Evolutionary conservation across 139 green algal species (phyloP).

Genomic region (Chlamydomonas eustigma): DNA sequence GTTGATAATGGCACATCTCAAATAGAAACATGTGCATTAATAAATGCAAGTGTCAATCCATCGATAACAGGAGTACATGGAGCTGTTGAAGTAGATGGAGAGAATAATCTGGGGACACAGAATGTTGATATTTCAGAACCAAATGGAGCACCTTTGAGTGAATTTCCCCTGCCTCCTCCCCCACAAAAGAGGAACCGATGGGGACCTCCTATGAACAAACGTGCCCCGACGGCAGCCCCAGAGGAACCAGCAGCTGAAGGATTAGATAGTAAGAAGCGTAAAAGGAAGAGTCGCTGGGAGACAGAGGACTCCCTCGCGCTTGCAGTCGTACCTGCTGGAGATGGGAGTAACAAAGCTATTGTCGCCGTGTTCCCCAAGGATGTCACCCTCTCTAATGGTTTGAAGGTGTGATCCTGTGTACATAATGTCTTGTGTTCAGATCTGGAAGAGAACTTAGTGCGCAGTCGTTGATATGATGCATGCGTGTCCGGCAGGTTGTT

Average conservation of each 20-base stretch:
- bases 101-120: too few relatives aligned
- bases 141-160: too few relatives aligned
- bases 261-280: conserved; percentile 25
- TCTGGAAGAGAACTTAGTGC: background rate
- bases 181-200: conserved; percentile 22
- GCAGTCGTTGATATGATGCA: background rate
- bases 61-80: too few relatives aligned
- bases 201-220: conserved; percentile 27
- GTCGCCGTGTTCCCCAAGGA: conserved; percentile 44
- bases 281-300: conserved; percentile 47
- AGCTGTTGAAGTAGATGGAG: too few relatives aligned
- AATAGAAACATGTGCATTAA: too few relatives aligned
- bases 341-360: conserved; percentile 21
- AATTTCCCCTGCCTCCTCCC: conserved; percentile 11
- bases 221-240: background rate
- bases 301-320: conserved; percentile 22
- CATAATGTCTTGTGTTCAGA: background rate
- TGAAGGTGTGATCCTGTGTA: conserved; percentile 37
- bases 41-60: too few relatives aligned
- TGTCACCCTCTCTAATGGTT: conserved; percentile 35
- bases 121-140: too few relatives aligned
- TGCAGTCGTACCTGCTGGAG: conserved; percentile 16
- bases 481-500: conserved; percentile 30
- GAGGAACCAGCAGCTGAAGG: background rate
- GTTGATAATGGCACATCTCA: background rate